phyloP scores from a whole-genome alignment of 768 basidiomycete genomes.

The Phanerochaete carnosa region DNA sequence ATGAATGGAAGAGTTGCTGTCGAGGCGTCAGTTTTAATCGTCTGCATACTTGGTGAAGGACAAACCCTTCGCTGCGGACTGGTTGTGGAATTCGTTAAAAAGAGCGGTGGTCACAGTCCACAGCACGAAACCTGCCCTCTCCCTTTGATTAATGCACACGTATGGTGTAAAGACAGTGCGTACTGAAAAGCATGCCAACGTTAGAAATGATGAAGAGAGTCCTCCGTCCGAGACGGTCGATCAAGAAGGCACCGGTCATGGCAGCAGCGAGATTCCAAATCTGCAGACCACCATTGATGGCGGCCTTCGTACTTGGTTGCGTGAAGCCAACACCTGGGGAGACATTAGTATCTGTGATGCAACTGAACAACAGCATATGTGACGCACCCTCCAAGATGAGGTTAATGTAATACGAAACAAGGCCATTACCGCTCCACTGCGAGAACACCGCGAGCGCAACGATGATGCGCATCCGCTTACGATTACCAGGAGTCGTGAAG shows the following conservation, averaged over 20 bases:
- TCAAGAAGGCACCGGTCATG: conserved; percentile 54
- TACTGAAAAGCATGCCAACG: conserved; percentile 54
- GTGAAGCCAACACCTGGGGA: conserved; percentile 48
- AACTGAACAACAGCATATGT: not conserved
- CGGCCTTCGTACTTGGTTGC: conserved; percentile 47
- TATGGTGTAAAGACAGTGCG: conserved; percentile 12
- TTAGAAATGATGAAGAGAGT: conserved; percentile 66
- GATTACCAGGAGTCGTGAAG: conserved; percentile 63
- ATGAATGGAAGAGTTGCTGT: conserved; percentile 64
- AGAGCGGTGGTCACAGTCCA: conserved; percentile 53
- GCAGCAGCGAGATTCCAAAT: conserved; percentile 66
- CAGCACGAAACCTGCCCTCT: conserved; percentile 42
- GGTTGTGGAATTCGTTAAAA: conserved; percentile 26
- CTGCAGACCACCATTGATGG: conserved; percentile 63
- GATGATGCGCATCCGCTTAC: conserved; percentile 64
- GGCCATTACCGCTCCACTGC: conserved; percentile 75
- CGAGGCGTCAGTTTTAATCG: not conserved
- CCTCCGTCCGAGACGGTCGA: conserved; percentile 67
- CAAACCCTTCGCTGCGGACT: conserved; percentile 32
- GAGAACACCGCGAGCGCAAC: conserved; percentile 66
- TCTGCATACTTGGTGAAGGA: not conserved
- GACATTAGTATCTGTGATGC: not conserved
- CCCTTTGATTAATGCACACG: not conserved
- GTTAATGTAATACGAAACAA: conserved; percentile 74
- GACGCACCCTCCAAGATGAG: conserved; percentile 50